Evolutionary conservation across 2,329 filamentous ascomycete species (phyloP), one percentile per base, ranked within the genome.

Genomic region (Penicillium italicum): DNA sequence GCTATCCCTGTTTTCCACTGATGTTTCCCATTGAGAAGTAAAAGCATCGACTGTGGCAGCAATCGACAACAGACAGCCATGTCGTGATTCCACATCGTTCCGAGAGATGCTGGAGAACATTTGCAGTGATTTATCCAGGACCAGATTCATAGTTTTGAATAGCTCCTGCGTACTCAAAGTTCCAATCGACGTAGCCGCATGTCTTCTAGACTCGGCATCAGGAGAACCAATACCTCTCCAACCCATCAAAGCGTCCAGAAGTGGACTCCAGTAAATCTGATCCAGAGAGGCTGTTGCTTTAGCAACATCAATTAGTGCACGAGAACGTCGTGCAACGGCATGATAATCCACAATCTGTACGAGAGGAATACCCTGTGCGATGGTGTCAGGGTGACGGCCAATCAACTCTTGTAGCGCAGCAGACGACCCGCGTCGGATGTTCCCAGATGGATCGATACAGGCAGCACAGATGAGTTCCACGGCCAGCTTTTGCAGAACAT

Each of bases 281-380:
- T 85, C 83, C 5, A 97, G 75, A n/a, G 75, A 77, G 0, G 89
- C 84, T 0, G 88, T 88, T 36, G 81, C 81, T 12, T 85, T 76
- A 0, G 90, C 86, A 11, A 97, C 90, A 44, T 92, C 84, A 38
- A 85, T 81, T 65, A 96, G 87, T 4, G 92, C 93, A 62, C 90
- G 83, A 16, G 89, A 87, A 24, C 93, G 83, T n/a, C 95, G 81
- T 3, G 94, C 93, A 20, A 99, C 91, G 36, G 90, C 85, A 70
- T 96, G 91, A 68, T 97, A 99, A 69, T 99, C 94, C 1, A 97
- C 90, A 2, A 84, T 82, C 69, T 97, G 94, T 0, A 97, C 91
- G 2, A 97, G 80, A 40, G 85, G 75, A 54, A 99, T 97, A 0
- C 93, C 94, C 65, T 91, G 80, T 16, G 82, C 78, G 33, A 97